Evolutionary conservation across 2,329 filamentous ascomycete species (phyloP), one percentile per base, ranked within the genome.

Genomic region (Fusarium mexicanum): DNA sequence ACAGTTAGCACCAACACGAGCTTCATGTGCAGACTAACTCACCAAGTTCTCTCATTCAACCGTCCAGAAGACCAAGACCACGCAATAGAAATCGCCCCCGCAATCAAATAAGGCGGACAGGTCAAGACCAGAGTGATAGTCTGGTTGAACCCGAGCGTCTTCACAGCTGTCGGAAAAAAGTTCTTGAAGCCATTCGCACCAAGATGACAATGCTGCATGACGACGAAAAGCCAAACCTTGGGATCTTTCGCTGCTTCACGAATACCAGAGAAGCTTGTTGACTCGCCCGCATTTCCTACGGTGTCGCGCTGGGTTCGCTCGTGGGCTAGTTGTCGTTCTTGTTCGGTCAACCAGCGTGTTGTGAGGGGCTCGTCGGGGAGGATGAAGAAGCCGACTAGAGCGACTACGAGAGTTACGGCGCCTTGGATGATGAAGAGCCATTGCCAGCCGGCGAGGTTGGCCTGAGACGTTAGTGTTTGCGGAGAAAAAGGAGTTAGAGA

Each of bases 341-440:
- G 83, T 0, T 84, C 83, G 2, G 83, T 81, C 17, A 88, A 78
- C 40, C 78, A 79, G 7, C 81, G 79, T 8, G 85, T 80, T 8
- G 86, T 87, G 31, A 85, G 85, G 2, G 79, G 86, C 81, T 44
- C 85, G 31, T 80, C 78, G 3, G 78, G 79, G 1, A 80, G 61
- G 53, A 79, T 50, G 41, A 79, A 81, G 61, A 75, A 78, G 7
- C 75, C 67, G 1, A 60, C 13, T 11, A 80, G 14, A 8, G 76
- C 75, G 3, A 79, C 55, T 2, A 76, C 13, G 10, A 80, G 71
- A 0, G 79, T 79, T 9, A 77, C 84, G 3, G 85, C 83, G 17
- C 91, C 91, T 79, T 93, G 90, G 24, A 92, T 88, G 44, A 93
- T 91, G 80, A 93, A 93, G 0, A 92, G 84, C 77, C 80, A 82